Base-by-base conservation (phyloP, 108 stramenopile species). In the Schizochytrium sp. region DNA sequence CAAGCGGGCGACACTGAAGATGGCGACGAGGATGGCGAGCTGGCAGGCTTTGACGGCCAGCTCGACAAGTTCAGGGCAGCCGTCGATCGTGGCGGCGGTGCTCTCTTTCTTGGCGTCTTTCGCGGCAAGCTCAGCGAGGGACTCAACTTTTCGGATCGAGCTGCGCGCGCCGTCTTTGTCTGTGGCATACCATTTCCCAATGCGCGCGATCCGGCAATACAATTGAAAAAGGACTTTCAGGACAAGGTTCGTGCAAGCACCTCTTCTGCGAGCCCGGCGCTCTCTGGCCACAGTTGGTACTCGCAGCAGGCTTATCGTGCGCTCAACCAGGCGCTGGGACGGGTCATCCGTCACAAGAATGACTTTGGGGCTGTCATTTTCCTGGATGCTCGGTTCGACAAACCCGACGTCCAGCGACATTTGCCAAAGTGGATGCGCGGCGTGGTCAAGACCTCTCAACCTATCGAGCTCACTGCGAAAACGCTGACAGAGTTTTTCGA, bases 101-200 rank as follows among this genome's bases (percentile, higher is more conserved):
- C 96, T 12, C 92, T 96, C 21, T 88, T 99, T 25, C 93, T 99
- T 90, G 98, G 97, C 19, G 98, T 99, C 5, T 98, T 98, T 89
- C 92, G 98, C 4, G 98, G 97, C 41, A 97, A 97, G 63, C 95
- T 96, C 41, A 93, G 93, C 44, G 96, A 96, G 59, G 93, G 92
- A 5, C 53, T 92, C 90, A 98, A 99, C 90, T 99, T 99, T 92
- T 90, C 93, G 5, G 96, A 98, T 93, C 92, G 96, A 48, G 93
- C 93, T 92, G 98, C 97, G 53, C 95, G 98, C 43, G 94, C 95
- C 23, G 98, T 98, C 29, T 91, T 99, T 48, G 95, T 99, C 34
- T 98, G 98, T 14, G 99, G 99, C 29, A 90, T 99, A 16, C 99
- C 99, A 14, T 98, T 97, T 92, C 96, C 98, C 16, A 98, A 98